Evolutionary conservation across 1,284 basidiomycete genomes (phyloP).

Genomic region (Ustilago crameri): DNA sequence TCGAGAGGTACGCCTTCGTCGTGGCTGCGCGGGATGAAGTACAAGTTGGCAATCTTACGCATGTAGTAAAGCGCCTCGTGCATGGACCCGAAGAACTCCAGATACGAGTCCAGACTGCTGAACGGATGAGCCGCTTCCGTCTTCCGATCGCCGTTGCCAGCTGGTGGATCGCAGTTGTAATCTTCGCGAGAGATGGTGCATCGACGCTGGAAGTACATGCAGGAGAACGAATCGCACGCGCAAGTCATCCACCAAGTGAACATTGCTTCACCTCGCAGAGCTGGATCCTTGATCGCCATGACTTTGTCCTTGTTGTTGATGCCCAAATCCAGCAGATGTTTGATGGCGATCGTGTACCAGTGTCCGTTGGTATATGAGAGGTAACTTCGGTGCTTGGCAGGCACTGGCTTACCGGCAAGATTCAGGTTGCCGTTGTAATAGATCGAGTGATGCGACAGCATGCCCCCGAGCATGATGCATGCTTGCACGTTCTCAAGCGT

Average conservation of each 20-base stretch:
- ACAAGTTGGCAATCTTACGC: slow-evolving; percentile 79
- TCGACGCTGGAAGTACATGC: slow-evolving; percentile 75
- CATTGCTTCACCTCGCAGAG: slow-evolving; percentile 36
- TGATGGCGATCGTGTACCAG: slow-evolving; percentile 53
- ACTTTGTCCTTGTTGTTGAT: slow-evolving; percentile 53
- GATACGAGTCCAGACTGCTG: slow-evolving; percentile 35
- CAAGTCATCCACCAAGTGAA: slow-evolving; percentile 84
- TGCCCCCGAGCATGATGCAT: slow-evolving; percentile 49
- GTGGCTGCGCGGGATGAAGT: slow-evolving; percentile 81
- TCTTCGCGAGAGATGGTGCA: slow-evolving; percentile 73
- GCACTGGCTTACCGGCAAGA: slow-evolving; percentile 25
- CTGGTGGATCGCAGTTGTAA: slow-evolving; percentile 45
- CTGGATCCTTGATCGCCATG: slow-evolving; percentile 42
- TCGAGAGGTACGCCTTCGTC: slow-evolving; percentile 80
- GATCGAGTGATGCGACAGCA: slow-evolving; percentile 43
- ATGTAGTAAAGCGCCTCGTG: slow-evolving; percentile 72
- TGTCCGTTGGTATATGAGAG: slow-evolving; percentile 41
- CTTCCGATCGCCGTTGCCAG: slow-evolving; percentile 29
- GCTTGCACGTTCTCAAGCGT: slow-evolving; percentile 77
- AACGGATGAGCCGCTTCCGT: slow-evolving; percentile 36
- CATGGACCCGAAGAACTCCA: slow-evolving; percentile 32
- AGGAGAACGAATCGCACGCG: slow-evolving; percentile 74
- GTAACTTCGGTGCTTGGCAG: slow-evolving; percentile 33
- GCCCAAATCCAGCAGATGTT: slow-evolving; percentile 55
- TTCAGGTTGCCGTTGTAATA: slow-evolving; percentile 38